phyloP scores from a whole-genome alignment of 2,329 filamentous ascomycete species.

The Mollisiaceae sp. region DNA sequence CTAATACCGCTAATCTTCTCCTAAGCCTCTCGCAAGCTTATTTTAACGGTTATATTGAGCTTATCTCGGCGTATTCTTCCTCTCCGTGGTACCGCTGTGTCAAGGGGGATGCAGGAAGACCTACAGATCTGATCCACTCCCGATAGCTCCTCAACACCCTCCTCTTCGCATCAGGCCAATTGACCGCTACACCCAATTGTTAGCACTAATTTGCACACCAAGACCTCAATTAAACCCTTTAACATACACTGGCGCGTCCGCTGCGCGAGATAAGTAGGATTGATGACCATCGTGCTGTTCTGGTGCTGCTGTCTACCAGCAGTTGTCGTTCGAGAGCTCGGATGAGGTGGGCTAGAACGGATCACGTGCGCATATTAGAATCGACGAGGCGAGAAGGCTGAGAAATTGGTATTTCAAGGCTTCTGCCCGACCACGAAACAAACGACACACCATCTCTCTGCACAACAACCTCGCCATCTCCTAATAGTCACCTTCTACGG shows the following conservation, averaged over 20 bases:
- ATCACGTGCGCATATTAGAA: slow-evolving; percentile 20
- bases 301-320: slow-evolving; percentile 9
- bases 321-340: slow-evolving; percentile 25
- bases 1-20: neutral
- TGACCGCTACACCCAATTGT: slow-evolving; percentile 66
- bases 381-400: slow-evolving; percentile 25
- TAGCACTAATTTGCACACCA: slow-evolving; percentile 51
- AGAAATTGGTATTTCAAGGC: slow-evolving; percentile 23
- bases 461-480: neutral
- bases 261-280: slow-evolving; percentile 89
- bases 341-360: slow-evolving; percentile 24
- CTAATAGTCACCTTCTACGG: neutral
- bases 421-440: slow-evolving; percentile 12
- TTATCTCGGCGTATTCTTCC: neutral
- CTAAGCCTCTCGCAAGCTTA: neutral
- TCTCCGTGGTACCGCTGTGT: neutral
- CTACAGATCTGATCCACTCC: slow-evolving; percentile 94
- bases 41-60: neutral
- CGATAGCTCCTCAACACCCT: slow-evolving; percentile 90
- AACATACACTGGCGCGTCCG: slow-evolving; percentile 77
- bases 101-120: slow-evolving; percentile 43
- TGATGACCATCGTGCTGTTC: slow-evolving; percentile 74
- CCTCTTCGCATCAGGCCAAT: slow-evolving; percentile 85
- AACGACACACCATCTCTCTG: neutral
- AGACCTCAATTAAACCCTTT: slow-evolving; percentile 12